Percentiles rank a stretch among this genome's conserved stretches.
Conservation (phyloP, 2,329 filamentous ascomycete species). For the Thyridium curvatum region DNA sequence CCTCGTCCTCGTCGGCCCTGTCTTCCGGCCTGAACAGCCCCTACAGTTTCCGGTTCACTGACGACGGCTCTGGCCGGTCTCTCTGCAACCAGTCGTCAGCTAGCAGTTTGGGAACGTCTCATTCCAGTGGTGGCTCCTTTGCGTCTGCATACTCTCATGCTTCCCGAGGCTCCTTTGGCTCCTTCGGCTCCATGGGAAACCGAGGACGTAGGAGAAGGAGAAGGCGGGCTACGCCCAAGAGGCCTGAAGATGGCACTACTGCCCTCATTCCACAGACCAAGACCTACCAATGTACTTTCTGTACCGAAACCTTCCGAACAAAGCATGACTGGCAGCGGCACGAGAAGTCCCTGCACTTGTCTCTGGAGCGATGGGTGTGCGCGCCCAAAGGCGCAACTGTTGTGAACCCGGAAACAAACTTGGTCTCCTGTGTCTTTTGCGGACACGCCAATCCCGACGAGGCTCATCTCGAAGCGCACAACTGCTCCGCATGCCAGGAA, state of each 20-base stretch:
- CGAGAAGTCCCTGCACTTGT: slow-evolving; percentile 61
- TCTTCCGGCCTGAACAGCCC: slow-evolving; percentile 53
- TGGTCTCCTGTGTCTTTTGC: slow-evolving; percentile 53
- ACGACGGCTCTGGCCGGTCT: slow-evolving; percentile 54
- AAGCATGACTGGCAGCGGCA: slow-evolving; percentile 68
- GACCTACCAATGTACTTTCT: slow-evolving; percentile 63
- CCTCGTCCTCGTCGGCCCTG: slow-evolving; percentile 42
- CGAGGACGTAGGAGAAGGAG: slow-evolving; percentile 44
- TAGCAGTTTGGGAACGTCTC: slow-evolving; percentile 55
- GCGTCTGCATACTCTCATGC: slow-evolving; percentile 53
- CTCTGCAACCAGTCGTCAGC: slow-evolving; percentile 53
- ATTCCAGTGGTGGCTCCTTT: slow-evolving; percentile 52
- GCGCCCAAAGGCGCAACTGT: slow-evolving; percentile 49
- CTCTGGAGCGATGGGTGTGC: slow-evolving; percentile 61
- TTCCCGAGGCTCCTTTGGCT: slow-evolving; percentile 51
- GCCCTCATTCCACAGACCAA: slow-evolving; percentile 37
- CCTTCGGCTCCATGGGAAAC: slow-evolving; percentile 35
- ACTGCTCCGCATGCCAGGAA: slow-evolving; percentile 60
- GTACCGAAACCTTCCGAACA: slow-evolving; percentile 60
- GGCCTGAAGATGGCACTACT: slow-evolving; percentile 18
- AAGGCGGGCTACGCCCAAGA: slow-evolving; percentile 32
- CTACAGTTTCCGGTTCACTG: slow-evolving; percentile 49
- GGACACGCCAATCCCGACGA: slow-evolving; percentile 47
- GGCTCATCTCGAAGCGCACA: slow-evolving; percentile 52
- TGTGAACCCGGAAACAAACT: slow-evolving; percentile 53